Base-by-base conservation (phyloP, 1,284 basidiomycete genomes). In the Microbotryum saponariae region DNA sequence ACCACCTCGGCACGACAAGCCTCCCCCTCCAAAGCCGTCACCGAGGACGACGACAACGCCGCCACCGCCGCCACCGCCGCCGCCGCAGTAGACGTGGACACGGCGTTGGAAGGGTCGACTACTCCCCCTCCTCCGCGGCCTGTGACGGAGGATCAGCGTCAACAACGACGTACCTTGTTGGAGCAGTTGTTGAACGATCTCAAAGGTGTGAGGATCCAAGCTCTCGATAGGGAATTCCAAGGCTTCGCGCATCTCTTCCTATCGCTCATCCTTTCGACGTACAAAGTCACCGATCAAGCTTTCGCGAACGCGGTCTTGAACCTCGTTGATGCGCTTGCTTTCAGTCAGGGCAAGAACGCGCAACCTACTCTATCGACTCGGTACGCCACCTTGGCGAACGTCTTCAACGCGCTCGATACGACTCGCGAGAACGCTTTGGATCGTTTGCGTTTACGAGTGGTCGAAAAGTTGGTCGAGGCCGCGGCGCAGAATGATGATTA, bases 361-460 rank as follows among this genome's bases (percentile, higher is more conserved):
- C 20, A 37, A 45, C 62, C 69, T 1, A 56, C 69, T 25, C 49
- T 62, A 50, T 48, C 65, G 31, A 61, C 69, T 4, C 67, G 70
- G 9, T 71, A 71, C 63, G 47, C 64, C 68, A 92, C 91, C 73
- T 77, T 94, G 37, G 86, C 88, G 56, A 92, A 91, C 76, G 78
- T 91, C 44, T 93, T 92, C 83, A 93, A 94, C 75, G 81, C 85
- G 21, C 79, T 87, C 25, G 86, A 89, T 27, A 4, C 27, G 31
- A n/a, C n/a, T n/a, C 25, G 29, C 0, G 14, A 37, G 3, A 27
- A 46, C 4, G 46, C 29, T 3, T 27, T 42, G 14, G 12, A 51
- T 21, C 80, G 83, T 59, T 78, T 51, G 71, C 79, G 16, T 85
- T 88, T 51, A 87, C 88, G 72, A 79, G 79, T 52, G 77, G 83